A percentile compares a stretch with the other conserved stretches of the same genome.
phyloP scores from a whole-genome alignment of 495 filamentous ascomycete species.

The Tetracladium marchalianum region DNA sequence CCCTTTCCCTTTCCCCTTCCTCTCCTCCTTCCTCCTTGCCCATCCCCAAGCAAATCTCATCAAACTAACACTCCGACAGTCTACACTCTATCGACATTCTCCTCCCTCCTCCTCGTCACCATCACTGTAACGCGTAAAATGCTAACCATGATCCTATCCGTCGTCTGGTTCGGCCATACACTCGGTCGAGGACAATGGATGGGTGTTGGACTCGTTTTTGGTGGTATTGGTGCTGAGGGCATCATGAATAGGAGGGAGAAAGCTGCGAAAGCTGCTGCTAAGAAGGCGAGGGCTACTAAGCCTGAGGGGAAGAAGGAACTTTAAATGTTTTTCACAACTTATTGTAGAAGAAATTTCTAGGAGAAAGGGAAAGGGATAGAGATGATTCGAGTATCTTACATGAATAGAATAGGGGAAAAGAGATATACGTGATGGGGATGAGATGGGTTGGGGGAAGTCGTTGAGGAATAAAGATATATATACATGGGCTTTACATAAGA shows the following conservation, averaged over 20 bases:
- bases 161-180: slow-evolving; percentile 87
- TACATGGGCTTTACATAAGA: no score
- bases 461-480: no score
- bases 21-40: not conserved
- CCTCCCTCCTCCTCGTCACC: slow-evolving; percentile 83
- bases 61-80: slow-evolving; percentile 34
- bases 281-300: slow-evolving; percentile 50
- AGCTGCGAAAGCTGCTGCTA: slow-evolving; percentile 63
- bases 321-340: not conserved
- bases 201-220: slow-evolving; percentile 87
- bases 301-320: slow-evolving; percentile 13
- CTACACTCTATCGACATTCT: slow-evolving; percentile 88
- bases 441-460: no score
- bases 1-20: not conserved
- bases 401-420: no score
- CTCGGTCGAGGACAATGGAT: slow-evolving; percentile 81
- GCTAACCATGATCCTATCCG: slow-evolving; percentile 95
- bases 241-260: slow-evolving; percentile 76
- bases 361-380: no score
- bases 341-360: no score
- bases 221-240: slow-evolving; percentile 87
- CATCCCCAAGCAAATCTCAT: not conserved
- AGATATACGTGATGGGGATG: no score
- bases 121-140: slow-evolving; percentile 98
- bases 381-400: no score